Conservation (phyloP, 129 eudicot genomes). For the Lactuca saligna region DNA sequence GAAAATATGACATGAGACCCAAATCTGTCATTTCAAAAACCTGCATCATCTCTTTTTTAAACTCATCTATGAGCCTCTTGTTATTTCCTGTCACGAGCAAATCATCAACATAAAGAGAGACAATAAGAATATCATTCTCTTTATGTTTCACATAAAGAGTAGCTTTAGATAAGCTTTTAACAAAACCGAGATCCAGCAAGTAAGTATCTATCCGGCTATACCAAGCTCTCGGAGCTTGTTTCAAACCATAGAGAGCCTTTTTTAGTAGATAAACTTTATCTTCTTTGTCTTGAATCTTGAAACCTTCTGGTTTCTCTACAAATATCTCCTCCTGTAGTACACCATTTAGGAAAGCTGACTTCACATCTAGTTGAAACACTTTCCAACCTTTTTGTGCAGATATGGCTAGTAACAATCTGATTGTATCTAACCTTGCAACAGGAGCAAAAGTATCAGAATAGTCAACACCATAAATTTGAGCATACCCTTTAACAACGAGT, state of each 20-base stretch:
- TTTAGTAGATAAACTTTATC: too few relatives aligned
- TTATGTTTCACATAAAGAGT: background rate
- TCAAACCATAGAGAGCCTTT: too few relatives aligned
- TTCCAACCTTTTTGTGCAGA: constrained; percentile 28
- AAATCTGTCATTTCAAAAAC: constrained; percentile 23
- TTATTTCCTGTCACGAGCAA: constrained; percentile 20
- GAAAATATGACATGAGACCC: constrained; percentile 21
- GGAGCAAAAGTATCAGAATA: constrained; percentile 23
- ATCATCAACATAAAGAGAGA: constrained; percentile 42
- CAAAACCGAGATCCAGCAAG: background rate
- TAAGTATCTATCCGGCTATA: background rate
- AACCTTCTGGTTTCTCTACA: too few relatives aligned
- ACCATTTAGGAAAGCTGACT: constrained; percentile 1
- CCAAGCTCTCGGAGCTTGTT: too few relatives aligned
- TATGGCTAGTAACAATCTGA: constrained; percentile 12
- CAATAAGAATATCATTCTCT: background rate
- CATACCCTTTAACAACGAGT: constrained; percentile 30
- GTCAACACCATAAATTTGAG: constrained; percentile 23
- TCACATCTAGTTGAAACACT: background rate
- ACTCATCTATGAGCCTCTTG: background rate
- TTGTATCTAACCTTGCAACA: constrained; percentile 29
- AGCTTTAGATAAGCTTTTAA: background rate
- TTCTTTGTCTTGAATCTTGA: too few relatives aligned
- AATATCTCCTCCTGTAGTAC: too few relatives aligned
- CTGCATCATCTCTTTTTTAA: constrained; percentile 21